Evolutionary conservation across 305 asterid species (phyloP), one percentile per base, ranked within the genome.

Genomic region (Rubia peregrina): DNA sequence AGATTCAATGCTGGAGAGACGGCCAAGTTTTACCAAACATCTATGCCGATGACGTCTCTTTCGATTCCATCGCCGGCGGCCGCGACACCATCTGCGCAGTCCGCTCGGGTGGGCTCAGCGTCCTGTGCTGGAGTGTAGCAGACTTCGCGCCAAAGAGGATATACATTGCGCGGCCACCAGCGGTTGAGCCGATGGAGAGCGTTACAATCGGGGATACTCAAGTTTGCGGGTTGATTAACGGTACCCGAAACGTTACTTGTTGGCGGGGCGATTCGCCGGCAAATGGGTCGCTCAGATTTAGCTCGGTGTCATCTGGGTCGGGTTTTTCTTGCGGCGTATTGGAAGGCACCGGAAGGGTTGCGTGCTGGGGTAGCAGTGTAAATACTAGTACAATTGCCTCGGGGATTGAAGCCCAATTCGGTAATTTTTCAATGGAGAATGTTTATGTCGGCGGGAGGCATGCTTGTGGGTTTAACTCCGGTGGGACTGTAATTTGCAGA

Each of bases 51-150:
- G 49, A 66, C 10, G 77, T 73, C 68, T 86, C 99, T 65, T 91
- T 88, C 79, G 87, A 77, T 82, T 87, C 83, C 83, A 80, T 94
- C 71, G 84, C 98, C 82, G 97, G 96, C 67, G 98, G 98, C 55
- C 75, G 48, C 16, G 82, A 88, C 83, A 74, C 77, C 43, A 67
- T 94, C 71, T 85, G 98, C 80, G 97, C 80, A 61, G 77, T 86
- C 2, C 88, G 91, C 76, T 86, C 94, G 74, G 92, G 92, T 21
- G 98, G 97, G 0, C 76, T 64, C 79, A 77, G 80, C 67, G 90
- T 94, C 68, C 76, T 91, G 68, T 95, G 95, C 84, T 91, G 90
- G 92, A 78, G 89, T 80, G 41, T 77, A 8, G 26, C 13, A 22
- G 76, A 61, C 71, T 87, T 87, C 80, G 9, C n/a, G 30, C 86